Evolutionary conservation across 2,329 filamentous ascomycete genomes (phyloP), one percentile per base, ranked within the genome.

Genomic region (Phaeosphaeriaceae sp.): DNA sequence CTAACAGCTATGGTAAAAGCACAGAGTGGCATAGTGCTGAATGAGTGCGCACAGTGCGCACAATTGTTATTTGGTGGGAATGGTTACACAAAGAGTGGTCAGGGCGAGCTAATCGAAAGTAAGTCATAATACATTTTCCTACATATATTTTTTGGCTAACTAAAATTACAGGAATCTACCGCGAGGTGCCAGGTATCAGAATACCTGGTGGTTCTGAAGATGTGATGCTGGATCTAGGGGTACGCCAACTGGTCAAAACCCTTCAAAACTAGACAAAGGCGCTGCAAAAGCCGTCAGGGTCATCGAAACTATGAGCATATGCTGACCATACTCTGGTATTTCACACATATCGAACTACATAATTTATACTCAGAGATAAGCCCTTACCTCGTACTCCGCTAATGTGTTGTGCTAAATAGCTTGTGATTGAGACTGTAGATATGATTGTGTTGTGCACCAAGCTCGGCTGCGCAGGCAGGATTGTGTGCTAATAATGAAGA

Each of bases 61-160:
- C 81, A 89, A 38, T 70, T 91, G 46, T 71, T 92, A 18, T 90
- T 91, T 68, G 88, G 88, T 3, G 88, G 89, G 2, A 89, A 87
- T 65, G 88, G 88, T 0, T 89, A 84, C 60, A 90, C 88, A 0
- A 81, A 80, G 53, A 81, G 79, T 11, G 88, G 89, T 0, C 84
- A 87, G 69, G 89, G 89, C 16, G 87, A 89, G 71, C 74, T 89
- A 54, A 81, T 84, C 26, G 87, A 91, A 70, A 83, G 86, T 83
- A 76, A 79, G 82, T 83, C 36, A 26, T 28, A 1, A 4, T 30
- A n/a, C 9, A 7, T 12, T n/a, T 2, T 6, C 13, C 8, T n/a
- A 12, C 16, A n/a, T n/a, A 35, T 11, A 18, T 17, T 41, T 18
- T 11, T 26, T 13, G 32, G 18, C 60, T 62, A 46, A 65, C 42